Conservation (phyloP, 139 green algal genomes). For the Asterochloris sp. region DNA sequence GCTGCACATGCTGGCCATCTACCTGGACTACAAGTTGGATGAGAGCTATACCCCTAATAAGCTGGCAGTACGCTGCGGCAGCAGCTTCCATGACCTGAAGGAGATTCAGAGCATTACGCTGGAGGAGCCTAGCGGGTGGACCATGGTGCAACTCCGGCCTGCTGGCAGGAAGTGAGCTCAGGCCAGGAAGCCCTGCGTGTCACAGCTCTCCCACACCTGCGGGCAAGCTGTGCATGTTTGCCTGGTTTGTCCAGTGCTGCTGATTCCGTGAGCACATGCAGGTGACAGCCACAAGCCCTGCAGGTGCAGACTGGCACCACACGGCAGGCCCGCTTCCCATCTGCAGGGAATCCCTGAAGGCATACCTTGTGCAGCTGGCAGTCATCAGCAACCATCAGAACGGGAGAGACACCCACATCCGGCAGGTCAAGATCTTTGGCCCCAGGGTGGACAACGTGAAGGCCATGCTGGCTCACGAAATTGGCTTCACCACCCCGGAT, state of each 20-base stretch:
- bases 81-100: slow-evolving; percentile 72
- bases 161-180: neutral
- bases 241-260: too few species aligned
- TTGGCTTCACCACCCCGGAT: slow-evolving; percentile 31
- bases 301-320: too few species aligned
- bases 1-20: slow-evolving; percentile 76
- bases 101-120: slow-evolving; percentile 79
- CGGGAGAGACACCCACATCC: slow-evolving; percentile 93
- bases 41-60: slow-evolving; percentile 95
- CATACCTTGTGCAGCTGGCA: slow-evolving; percentile 59
- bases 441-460: slow-evolving; percentile 36
- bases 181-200: too few species aligned
- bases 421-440: slow-evolving; percentile 78
- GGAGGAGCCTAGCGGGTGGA: slow-evolving; percentile 86
- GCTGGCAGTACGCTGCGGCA: slow-evolving; percentile 82
- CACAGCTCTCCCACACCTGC: too few species aligned
- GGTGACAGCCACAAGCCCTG: too few species aligned
- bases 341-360: slow-evolving; percentile 33
- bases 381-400: slow-evolving; percentile 92
- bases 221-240: too few species aligned
- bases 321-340: neutral
- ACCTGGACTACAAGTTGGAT: slow-evolving; percentile 89
- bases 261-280: too few species aligned
- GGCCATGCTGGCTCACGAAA: slow-evolving; percentile 17
- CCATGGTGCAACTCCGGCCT: slow-evolving; percentile 56